Conservation (phyloP, 495 filamentous ascomycete species). For the Tetracladium setigerum region DNA sequence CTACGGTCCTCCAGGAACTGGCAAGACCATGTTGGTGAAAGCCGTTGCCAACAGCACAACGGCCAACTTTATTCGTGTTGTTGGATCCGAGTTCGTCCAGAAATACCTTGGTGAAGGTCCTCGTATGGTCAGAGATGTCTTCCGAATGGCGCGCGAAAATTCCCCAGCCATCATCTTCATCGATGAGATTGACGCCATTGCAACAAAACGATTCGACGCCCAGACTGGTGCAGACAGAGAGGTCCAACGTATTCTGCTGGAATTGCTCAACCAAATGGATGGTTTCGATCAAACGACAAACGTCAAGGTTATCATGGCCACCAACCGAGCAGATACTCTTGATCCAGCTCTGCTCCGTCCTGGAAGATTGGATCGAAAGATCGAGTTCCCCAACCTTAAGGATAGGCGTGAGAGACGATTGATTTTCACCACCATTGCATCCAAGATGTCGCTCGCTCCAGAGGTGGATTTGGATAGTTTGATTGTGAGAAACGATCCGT, state of each 20-base stretch:
- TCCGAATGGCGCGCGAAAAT: constrained; percentile 98
- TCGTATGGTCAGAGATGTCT: constrained; percentile 98
- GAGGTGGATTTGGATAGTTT: constrained; percentile 94
- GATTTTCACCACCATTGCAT: constrained; percentile 93
- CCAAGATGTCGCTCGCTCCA: constrained; percentile 92
- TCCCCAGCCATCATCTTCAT: constrained; percentile 98
- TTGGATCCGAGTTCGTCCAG: constrained; percentile 96
- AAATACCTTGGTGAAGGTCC: constrained; percentile 97
- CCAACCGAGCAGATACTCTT: constrained; percentile 93
- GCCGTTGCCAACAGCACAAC: constrained; percentile 97
- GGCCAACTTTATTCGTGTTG: constrained; percentile 96
- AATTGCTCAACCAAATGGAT: constrained; percentile 98
- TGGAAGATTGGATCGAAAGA: constrained; percentile 93
- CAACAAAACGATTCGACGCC: constrained; percentile 97
- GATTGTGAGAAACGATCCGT: constrained; percentile 91
- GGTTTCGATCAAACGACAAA: constrained; percentile 98
- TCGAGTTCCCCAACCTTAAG: constrained; percentile 88
- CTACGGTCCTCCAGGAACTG: constrained; percentile 93
- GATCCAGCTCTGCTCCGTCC: constrained; percentile 92
- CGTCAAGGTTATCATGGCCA: constrained; percentile 99
- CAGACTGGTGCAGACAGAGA: constrained; percentile 96
- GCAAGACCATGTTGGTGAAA: constrained; percentile 99
- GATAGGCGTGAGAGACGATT: constrained; percentile 89
- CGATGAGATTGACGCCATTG: constrained; percentile 98
- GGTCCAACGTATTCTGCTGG: constrained; percentile 94